These are phyloP conservation scores for Boeremia lycopersici DNA, from an alignment of 2,329 filamentous ascomycete species.

Conservation along the genomic window DNA sequence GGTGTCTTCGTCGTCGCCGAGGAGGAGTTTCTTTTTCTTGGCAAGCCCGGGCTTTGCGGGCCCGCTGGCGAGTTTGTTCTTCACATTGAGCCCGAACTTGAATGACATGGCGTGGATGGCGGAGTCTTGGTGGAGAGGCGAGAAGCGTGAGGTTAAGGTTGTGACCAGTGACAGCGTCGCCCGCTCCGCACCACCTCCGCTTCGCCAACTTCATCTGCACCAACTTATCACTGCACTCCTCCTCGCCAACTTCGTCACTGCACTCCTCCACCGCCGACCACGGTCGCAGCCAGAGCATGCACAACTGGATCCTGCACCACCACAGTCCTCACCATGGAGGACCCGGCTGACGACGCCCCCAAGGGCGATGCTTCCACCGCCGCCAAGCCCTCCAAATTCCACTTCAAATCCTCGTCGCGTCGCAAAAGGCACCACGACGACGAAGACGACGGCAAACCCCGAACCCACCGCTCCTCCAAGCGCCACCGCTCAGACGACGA, in stretches of 20 bases:
- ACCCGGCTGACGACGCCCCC: constrained; percentile 28
- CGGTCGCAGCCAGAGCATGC: constrained; percentile 19
- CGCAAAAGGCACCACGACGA: constrained; percentile 27
- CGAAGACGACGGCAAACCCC: constrained; percentile 14
- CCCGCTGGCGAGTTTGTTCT: constrained; percentile 57
- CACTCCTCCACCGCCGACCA: background rate
- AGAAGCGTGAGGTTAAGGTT: background rate
- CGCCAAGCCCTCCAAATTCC: constrained; percentile 45
- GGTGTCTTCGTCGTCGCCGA: constrained; percentile 56
- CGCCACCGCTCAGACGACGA: constrained; percentile 22
- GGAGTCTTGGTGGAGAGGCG: background rate
- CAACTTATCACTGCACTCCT: too few relatives aligned
- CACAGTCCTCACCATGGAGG: constrained; percentile 36
- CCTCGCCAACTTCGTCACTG: too few relatives aligned
- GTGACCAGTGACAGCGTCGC: constrained; percentile 35
- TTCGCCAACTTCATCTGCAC: background rate
- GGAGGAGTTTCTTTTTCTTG: constrained; percentile 27
- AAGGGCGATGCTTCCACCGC: constrained; percentile 30
- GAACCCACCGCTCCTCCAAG: constrained; percentile 15
- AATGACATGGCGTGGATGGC: constrained; percentile 46
- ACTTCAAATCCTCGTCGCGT: constrained; percentile 45
- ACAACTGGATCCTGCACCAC: constrained; percentile 14
- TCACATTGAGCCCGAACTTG: constrained; percentile 64
- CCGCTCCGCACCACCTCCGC: constrained; percentile 36
- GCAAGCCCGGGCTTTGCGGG: constrained; percentile 29